Conservation (phyloP, 441 rosid genomes). For the Adansonia gregorii region DNA sequence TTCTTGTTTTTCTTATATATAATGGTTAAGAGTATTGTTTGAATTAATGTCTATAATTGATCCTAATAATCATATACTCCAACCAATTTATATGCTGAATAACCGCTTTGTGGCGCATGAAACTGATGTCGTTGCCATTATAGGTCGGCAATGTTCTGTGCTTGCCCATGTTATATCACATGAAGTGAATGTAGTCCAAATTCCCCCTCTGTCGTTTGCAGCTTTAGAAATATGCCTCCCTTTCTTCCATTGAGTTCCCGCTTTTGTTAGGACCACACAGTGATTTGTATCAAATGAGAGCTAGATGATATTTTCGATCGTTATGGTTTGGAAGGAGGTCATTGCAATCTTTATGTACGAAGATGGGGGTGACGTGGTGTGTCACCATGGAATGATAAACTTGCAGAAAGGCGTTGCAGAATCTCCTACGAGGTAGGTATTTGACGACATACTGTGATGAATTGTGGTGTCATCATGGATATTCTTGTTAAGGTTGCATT, state of each 20-base stretch:
- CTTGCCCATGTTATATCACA: constrained; percentile 38
- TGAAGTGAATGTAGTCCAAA: constrained; percentile 72
- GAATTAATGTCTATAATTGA: background rate
- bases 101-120: constrained; percentile 81
- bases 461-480: constrained; percentile 57
- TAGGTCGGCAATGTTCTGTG: constrained; percentile 20
- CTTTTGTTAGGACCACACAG: constrained; percentile 76
- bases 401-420: constrained; percentile 61
- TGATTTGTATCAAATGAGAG: constrained; percentile 83
- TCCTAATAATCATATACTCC: constrained; percentile 1
- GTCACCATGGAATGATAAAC: constrained; percentile 69
- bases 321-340: constrained; percentile 78
- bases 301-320: constrained; percentile 65
- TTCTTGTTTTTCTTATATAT: background rate
- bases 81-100: constrained; percentile 25
- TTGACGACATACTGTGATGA: constrained; percentile 45
- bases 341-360: constrained; percentile 78
- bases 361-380: constrained; percentile 85
- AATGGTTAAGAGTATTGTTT: constrained; percentile 19
- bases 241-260: constrained; percentile 65
- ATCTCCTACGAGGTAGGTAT: constrained; percentile 68
- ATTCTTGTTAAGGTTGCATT: constrained; percentile 71
- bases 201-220: constrained; percentile 79
- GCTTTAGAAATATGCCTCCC: constrained; percentile 74
- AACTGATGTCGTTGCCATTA: constrained; percentile 63